Conservation (phyloP, 768 basidiomycete species). For the Podaxis sp. region DNA sequence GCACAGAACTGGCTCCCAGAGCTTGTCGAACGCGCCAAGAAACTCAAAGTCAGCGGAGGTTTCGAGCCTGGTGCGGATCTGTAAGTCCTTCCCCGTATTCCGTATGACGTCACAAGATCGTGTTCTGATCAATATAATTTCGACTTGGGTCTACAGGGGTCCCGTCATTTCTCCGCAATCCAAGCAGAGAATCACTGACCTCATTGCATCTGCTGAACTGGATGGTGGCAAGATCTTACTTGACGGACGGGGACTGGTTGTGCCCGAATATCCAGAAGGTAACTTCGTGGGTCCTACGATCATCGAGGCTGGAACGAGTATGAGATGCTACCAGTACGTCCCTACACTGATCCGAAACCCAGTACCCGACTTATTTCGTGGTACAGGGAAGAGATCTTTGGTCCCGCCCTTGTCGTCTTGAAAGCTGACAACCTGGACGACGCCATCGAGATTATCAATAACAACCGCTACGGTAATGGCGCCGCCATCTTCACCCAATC, state of each 20-base stretch:
- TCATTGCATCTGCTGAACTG: slow-evolving; percentile 71
- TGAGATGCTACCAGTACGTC: slow-evolving; percentile 84
- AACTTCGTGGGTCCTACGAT: slow-evolving; percentile 96
- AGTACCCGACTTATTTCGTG: neutral
- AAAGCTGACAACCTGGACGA: slow-evolving; percentile 85
- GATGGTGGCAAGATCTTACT: slow-evolving; percentile 87
- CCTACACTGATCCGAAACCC: neutral
- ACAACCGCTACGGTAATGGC: slow-evolving; percentile 90
- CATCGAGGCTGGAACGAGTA: slow-evolving; percentile 75
- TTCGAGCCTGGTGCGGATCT: slow-evolving; percentile 87
- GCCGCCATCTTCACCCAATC: slow-evolving; percentile 96
- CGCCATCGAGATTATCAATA: slow-evolving; percentile 86
- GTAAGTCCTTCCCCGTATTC: slow-evolving; percentile 33
- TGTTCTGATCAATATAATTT: slow-evolving; percentile 10
- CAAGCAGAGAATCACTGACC: slow-evolving; percentile 68
- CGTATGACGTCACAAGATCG: neutral
- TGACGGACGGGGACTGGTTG: slow-evolving; percentile 73
- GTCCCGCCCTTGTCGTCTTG: slow-evolving; percentile 81
- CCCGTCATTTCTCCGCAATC: slow-evolving; percentile 83
- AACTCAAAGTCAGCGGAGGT: slow-evolving; percentile 83
- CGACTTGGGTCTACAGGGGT: slow-evolving; percentile 40
- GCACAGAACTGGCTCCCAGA: slow-evolving; percentile 82
- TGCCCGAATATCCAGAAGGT: slow-evolving; percentile 77
- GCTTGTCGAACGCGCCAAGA: slow-evolving; percentile 75
- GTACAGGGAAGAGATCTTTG: slow-evolving; percentile 89